Conservation (phyloP, 257 asterid genomes). For the Lantana camara region DNA sequence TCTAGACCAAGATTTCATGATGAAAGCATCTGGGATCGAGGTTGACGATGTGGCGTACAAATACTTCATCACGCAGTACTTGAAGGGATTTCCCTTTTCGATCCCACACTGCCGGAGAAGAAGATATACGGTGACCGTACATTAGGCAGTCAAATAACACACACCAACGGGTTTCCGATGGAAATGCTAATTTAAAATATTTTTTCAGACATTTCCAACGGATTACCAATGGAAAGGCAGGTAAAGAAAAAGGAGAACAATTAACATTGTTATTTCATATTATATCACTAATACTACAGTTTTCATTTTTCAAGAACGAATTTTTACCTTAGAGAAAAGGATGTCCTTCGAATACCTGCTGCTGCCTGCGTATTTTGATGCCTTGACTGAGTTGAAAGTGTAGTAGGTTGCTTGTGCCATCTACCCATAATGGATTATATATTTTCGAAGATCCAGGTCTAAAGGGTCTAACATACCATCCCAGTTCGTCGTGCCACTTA, state of each 20-base stretch:
- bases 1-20: slow-evolving; percentile 57
- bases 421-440: slow-evolving; percentile 71
- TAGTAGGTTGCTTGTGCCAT: slow-evolving; percentile 79
- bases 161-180: too few species aligned
- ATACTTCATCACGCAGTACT: slow-evolving; percentile 58
- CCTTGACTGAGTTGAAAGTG: slow-evolving; percentile 56
- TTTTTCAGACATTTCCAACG: too few species aligned
- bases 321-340: slow-evolving; percentile 58
- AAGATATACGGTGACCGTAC: too few species aligned
- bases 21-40: slow-evolving; percentile 66
- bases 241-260: too few species aligned
- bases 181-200: too few species aligned
- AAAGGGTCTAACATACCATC: slow-evolving; percentile 64
- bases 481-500: slow-evolving; percentile 71
- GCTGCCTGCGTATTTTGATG: slow-evolving; percentile 76
- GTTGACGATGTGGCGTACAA: slow-evolving; percentile 71
- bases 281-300: too few species aligned
- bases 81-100: slow-evolving; percentile 45
- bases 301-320: too few species aligned
- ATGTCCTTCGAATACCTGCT: slow-evolving; percentile 45
- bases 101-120: slow-evolving; percentile 32
- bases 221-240: too few species aligned
- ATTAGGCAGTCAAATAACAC: too few species aligned
- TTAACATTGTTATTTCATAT: too few species aligned
- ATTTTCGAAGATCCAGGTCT: slow-evolving; percentile 69